Conservation (phyloP, 2,329 filamentous ascomycete genomes). For the Diplocarpon mali region DNA sequence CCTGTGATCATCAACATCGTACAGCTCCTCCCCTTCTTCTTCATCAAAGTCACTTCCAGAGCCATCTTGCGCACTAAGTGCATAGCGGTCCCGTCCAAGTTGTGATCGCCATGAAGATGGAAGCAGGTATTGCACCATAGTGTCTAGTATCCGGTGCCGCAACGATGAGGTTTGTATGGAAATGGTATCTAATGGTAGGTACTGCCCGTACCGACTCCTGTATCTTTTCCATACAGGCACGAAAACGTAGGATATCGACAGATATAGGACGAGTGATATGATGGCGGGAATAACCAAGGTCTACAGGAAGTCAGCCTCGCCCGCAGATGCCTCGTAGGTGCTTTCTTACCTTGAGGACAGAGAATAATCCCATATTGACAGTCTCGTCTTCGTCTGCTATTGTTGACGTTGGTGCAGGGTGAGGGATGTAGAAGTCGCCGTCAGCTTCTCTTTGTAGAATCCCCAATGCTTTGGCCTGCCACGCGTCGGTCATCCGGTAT, state of each 20-base stretch:
- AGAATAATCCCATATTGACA: conserved; percentile 21
- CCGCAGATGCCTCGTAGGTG: background rate
- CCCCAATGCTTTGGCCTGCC: conserved; percentile 6
- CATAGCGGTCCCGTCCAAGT: conserved; percentile 31
- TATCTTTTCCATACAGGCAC: conserved; percentile 61
- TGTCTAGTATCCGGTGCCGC: conserved; percentile 38
- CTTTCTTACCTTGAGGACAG: conserved; percentile 23
- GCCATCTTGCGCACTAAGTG: conserved; percentile 30
- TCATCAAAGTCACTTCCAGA: conserved; percentile 45
- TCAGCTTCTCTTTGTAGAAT: conserved; percentile 7
- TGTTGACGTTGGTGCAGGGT: conserved; percentile 23
- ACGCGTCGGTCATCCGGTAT: conserved; percentile 2
- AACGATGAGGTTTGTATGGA: conserved; percentile 45
- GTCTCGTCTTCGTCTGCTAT: conserved; percentile 22
- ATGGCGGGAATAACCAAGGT: conserved; percentile 59
- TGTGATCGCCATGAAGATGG: conserved; percentile 40
- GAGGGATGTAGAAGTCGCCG: conserved; percentile 20
- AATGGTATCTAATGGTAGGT: conserved; percentile 57
- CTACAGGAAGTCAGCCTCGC: conserved; percentile 32
- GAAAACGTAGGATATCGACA: conserved; percentile 52
- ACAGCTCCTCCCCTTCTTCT: conserved; percentile 60
- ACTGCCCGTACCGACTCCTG: conserved; percentile 60
- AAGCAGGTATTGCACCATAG: conserved; percentile 31
- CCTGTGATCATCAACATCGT: conserved; percentile 40
- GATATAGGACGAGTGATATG: conserved; percentile 59